These are phyloP conservation scores for Astragalus glycyphyllos DNA, from an alignment of 306 rosid species.

Conservation along the genomic window DNA sequence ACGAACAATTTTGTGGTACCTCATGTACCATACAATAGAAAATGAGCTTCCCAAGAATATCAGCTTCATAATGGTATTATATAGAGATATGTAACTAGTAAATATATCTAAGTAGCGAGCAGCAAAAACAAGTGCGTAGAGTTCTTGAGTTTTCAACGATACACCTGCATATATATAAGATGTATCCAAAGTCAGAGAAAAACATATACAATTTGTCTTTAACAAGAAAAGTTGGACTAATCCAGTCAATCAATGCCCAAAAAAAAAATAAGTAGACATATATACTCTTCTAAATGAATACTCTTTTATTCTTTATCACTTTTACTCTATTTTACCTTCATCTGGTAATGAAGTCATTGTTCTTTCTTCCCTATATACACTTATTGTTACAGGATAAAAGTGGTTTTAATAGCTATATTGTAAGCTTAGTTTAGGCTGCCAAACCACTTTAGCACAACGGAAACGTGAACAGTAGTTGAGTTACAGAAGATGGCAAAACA, in stretches of 20 bases:
- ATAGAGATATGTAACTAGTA: constrained; percentile 60
- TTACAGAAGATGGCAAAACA: not conserved
- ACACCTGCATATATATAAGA: constrained; percentile 58
- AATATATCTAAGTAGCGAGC: constrained; percentile 86
- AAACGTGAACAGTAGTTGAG: not conserved
- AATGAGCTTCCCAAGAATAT: constrained; percentile 88
- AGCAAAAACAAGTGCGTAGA: constrained; percentile 77
- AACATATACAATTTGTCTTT: not conserved
- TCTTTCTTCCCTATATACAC: constrained; percentile 9
- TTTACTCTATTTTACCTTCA: constrained; percentile 1
- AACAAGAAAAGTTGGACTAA: not conserved
- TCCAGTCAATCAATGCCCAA: constrained; percentile 9
- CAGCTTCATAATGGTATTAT: constrained; percentile 84
- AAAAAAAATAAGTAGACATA: constrained; percentile 2
- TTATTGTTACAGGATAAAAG: constrained; percentile 20
- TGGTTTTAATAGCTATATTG: not conserved
- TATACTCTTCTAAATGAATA: constrained; percentile 16
- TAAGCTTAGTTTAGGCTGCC: constrained; percentile 9
- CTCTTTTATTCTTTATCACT: constrained; percentile 12
- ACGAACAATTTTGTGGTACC: constrained; percentile 78
- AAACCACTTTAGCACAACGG: not conserved
- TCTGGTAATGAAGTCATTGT: constrained; percentile 5
- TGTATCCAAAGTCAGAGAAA: constrained; percentile 34
- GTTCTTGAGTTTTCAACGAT: constrained; percentile 94
- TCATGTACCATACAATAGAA: constrained; percentile 91